phyloP scores from a whole-genome alignment of 2,329 filamentous ascomycete species.

The Xylariaceae sp. region DNA sequence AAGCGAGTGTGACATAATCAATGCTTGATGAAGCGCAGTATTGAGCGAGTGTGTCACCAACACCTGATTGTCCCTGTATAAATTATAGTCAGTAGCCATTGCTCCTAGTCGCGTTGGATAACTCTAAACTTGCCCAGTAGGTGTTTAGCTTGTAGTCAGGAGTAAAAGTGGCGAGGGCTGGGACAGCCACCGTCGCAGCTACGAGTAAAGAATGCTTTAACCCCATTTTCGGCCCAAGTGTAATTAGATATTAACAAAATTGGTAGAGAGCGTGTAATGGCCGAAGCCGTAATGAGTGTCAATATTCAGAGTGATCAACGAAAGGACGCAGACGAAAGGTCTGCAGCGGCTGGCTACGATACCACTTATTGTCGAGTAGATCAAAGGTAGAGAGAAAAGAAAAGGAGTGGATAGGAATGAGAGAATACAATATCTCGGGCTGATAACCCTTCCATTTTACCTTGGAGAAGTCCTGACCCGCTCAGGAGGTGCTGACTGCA shows the following conservation, averaged over 20 bases:
- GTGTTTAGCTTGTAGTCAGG: constrained; percentile 35
- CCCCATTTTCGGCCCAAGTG: background rate
- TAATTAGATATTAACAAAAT: constrained; percentile 5
- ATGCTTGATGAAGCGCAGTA: constrained; percentile 44
- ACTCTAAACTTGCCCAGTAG: constrained; percentile 33
- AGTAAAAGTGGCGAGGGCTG: constrained; percentile 28
- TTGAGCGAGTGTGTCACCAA: constrained; percentile 29
- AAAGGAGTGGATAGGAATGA: constrained; percentile 14
- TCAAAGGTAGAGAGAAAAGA: constrained; percentile 9
- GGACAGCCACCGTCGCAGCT: constrained; percentile 26
- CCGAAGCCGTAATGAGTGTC: constrained; percentile 36
- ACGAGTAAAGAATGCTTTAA: background rate
- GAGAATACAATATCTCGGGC: too few relatives aligned
- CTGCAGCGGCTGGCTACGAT: constrained; percentile 34
- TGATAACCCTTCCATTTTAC: background rate
- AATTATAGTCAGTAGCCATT: constrained; percentile 3
- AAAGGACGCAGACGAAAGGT: constrained; percentile 40
- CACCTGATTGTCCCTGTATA: constrained; percentile 31
- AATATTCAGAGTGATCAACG: constrained; percentile 31
- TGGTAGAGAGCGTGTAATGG: constrained; percentile 33
- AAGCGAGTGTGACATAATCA: constrained; percentile 49
- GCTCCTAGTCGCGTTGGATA: background rate
- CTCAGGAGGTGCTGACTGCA: too few relatives aligned
- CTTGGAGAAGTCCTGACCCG: constrained; percentile 18
- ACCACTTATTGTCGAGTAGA: constrained; percentile 34